Evolutionary conservation across 129 eudicot genomes (phyloP).

Genomic region (Heracleum sosnowskyi): DNA sequence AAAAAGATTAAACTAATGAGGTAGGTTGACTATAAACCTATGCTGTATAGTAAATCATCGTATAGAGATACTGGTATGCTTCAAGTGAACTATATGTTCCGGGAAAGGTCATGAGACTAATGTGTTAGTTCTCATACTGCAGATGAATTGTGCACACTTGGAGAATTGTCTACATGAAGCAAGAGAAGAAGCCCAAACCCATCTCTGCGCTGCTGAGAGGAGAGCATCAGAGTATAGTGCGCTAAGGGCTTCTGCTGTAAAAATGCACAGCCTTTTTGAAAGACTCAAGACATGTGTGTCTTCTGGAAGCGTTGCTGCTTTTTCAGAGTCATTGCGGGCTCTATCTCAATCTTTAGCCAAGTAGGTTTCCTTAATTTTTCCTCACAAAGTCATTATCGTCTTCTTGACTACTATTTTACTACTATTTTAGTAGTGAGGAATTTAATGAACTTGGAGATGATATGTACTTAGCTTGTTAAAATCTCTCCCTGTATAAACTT

Average conservation of each 20-base stretch:
- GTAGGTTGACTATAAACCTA: neutral
- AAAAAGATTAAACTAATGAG: neutral
- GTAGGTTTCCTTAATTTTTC: slow-evolving; percentile 28
- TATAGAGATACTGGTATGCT: no score
- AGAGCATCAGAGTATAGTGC: slow-evolving; percentile 72
- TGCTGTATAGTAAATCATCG: neutral
- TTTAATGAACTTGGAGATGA: neutral
- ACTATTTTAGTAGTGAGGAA: neutral
- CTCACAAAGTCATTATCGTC: neutral
- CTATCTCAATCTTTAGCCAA: slow-evolving; percentile 74
- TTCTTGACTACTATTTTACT: neutral
- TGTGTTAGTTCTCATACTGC: slow-evolving; percentile 16
- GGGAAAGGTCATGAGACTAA: neutral
- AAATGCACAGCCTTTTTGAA: slow-evolving; percentile 67
- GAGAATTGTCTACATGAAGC: slow-evolving; percentile 92
- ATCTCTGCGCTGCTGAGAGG: slow-evolving; percentile 79
- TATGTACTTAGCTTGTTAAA: neutral
- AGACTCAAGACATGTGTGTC: slow-evolving; percentile 67
- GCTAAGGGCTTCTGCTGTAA: slow-evolving; percentile 65
- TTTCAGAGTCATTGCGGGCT: slow-evolving; percentile 63
- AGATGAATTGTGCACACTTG: slow-evolving; percentile 86
- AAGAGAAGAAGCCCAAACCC: slow-evolving; percentile 87
- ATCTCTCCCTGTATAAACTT: neutral
- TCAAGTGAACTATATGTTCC: neutral
- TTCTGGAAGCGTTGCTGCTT: slow-evolving; percentile 43